These are phyloP conservation scores for Aureobasidium namibiae DNA, from an alignment of 2,329 filamentous ascomycete species.

Conservation along the genomic window DNA sequence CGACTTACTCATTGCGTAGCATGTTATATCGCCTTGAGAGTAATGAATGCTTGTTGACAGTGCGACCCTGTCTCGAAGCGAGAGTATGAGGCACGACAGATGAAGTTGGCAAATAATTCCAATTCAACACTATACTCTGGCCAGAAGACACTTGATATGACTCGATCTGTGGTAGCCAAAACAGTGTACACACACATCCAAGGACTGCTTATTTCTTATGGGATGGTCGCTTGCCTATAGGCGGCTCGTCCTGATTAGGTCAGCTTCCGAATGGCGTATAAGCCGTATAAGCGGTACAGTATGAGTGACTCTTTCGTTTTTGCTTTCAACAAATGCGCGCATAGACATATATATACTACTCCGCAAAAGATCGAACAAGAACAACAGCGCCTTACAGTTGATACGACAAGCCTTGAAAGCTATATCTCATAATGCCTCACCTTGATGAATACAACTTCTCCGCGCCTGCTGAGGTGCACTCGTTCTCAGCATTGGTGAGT, in stretches of 20 bases:
- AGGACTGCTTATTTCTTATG: too few species aligned
- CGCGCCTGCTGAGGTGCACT: conserved; percentile 31
- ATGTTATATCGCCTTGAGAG: neutral
- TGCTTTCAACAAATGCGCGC: neutral
- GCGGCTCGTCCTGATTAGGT: neutral
- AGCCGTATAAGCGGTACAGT: neutral
- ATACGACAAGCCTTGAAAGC: neutral
- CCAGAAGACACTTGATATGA: neutral
- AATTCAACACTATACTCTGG: neutral
- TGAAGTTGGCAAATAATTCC: neutral
- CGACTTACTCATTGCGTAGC: too few species aligned
- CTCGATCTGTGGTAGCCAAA: neutral
- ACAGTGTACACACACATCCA: too few species aligned
- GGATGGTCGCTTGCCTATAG: neutral
- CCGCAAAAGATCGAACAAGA: neutral
- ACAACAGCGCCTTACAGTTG: too few species aligned
- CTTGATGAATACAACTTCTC: conserved; percentile 31
- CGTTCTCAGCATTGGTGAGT: conserved; percentile 36
- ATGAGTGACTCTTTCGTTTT: neutral
- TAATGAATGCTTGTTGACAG: neutral
- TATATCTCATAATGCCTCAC: conserved; percentile 17
- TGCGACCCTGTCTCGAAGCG: neutral
- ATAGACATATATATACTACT: neutral
- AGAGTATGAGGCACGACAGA: neutral
- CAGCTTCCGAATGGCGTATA: neutral